Evolutionary conservation across 345 rosid genomes (phyloP).

Genomic region (Durio zibethinus): DNA sequence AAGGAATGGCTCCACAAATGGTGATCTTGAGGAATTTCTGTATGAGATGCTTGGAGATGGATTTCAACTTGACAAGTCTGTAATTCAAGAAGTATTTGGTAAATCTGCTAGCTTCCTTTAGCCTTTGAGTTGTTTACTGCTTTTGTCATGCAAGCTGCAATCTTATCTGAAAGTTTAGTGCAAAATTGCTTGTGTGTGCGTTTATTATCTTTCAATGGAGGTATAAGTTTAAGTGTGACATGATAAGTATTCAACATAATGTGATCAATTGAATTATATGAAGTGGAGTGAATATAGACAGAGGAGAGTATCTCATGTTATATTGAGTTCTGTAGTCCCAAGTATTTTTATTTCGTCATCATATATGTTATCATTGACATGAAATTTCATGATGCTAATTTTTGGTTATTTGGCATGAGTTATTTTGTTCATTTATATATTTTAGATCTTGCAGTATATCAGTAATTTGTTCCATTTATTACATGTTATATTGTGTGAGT

Average conservation of each 20-base stretch:
- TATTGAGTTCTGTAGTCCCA: neutral
- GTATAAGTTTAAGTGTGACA: neutral
- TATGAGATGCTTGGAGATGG: constrained; percentile 52
- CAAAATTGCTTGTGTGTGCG: neutral
- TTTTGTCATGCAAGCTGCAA: neutral
- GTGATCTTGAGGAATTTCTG: constrained; percentile 48
- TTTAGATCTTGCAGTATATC: neutral
- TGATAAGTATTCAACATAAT: neutral
- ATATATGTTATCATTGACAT: neutral
- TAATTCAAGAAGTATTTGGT: constrained; percentile 51
- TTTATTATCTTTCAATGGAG: neutral
- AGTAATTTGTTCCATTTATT: neutral
- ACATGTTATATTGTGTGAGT: neutral
- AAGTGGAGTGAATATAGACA: neutral
- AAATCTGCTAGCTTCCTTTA: constrained; percentile 25
- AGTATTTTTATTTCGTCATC: neutral
- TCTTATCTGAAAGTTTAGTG: neutral
- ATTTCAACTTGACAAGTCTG: constrained; percentile 43
- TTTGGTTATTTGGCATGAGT: neutral
- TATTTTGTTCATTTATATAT: neutral
- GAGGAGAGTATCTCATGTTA: neutral
- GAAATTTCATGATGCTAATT: neutral
- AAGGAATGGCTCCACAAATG: constrained; percentile 14
- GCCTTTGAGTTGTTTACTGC: neutral
- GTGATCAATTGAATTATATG: neutral